phyloP scores from a whole-genome alignment of 148 eudicot genomes.

The Vaccinium corymbosum region DNA sequence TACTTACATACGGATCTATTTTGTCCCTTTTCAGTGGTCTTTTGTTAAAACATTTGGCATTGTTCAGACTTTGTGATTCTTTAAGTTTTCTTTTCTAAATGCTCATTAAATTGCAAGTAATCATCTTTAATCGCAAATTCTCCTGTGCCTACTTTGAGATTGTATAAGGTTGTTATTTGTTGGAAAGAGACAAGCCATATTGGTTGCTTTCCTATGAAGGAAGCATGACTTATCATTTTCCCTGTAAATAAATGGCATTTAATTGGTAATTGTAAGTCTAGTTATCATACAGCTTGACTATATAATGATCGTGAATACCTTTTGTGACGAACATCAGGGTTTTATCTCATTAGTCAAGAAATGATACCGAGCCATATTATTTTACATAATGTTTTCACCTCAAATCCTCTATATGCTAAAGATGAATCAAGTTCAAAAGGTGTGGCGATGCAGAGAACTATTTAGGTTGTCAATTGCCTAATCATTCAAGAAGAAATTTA shows the following conservation, averaged over 20 bases:
- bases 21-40: background rate
- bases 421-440: too few species aligned
- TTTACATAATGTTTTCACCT: background rate
- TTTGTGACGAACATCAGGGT: background rate
- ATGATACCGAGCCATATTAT: background rate
- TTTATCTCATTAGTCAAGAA: background rate
- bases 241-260: background rate
- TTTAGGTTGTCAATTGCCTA: background rate
- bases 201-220: background rate
- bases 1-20: background rate
- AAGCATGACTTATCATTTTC: constrained; percentile 1
- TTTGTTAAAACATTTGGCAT: background rate
- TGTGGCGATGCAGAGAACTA: background rate
- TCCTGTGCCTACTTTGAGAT: background rate
- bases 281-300: background rate
- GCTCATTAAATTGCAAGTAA: background rate
- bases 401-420: background rate
- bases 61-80: background rate
- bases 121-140: background rate
- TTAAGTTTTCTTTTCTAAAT: background rate
- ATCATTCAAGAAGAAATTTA: background rate
- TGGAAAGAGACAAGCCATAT: background rate
- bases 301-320: background rate
- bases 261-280: background rate
- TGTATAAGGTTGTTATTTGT: background rate